These are phyloP conservation scores for Nemophila menziesii DNA, from an alignment of 257 asterid genomes.

Conservation along the genomic window DNA sequence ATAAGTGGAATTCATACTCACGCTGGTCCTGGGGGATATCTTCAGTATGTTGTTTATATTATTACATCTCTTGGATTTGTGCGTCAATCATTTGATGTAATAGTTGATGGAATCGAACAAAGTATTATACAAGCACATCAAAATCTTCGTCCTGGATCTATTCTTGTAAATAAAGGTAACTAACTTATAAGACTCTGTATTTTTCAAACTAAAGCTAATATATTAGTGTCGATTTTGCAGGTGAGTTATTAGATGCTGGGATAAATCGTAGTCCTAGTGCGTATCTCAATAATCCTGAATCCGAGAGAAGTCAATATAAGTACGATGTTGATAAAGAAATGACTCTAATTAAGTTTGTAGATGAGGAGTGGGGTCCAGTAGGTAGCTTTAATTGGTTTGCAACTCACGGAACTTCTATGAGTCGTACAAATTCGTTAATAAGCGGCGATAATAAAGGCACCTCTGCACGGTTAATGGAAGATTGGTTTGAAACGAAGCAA, in stretches of 20 bases:
- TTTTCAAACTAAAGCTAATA: neutral
- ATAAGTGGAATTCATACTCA: slow-evolving; percentile 94
- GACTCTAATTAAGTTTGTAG: slow-evolving; percentile 84
- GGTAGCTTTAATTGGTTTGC: slow-evolving; percentile 99
- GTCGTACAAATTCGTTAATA: slow-evolving; percentile 81
- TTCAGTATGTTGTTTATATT: slow-evolving; percentile 79
- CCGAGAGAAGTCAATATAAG: slow-evolving; percentile 73
- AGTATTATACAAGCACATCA: slow-evolving; percentile 78
- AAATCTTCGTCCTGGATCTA: slow-evolving; percentile 79
- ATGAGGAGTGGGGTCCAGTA: slow-evolving; percentile 89
- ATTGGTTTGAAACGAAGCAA: slow-evolving; percentile 39
- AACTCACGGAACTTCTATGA: slow-evolving; percentile 97
- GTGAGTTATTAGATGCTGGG: slow-evolving; percentile 86
- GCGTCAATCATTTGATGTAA: slow-evolving; percentile 88
- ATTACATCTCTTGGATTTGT: slow-evolving; percentile 96
- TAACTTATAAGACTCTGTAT: neutral
- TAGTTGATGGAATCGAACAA: slow-evolving; percentile 92
- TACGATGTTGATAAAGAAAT: slow-evolving; percentile 80
- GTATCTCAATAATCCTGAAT: slow-evolving; percentile 79
- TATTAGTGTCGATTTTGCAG: slow-evolving; percentile 28
- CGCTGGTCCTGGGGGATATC: slow-evolving; percentile 99
- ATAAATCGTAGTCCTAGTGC: slow-evolving; percentile 92
- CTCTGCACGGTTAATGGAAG: slow-evolving; percentile 96
- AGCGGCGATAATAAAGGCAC: slow-evolving; percentile 99
- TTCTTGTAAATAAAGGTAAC: slow-evolving; percentile 77